Conservation (phyloP, 768 basidiomycete genomes). For the Stropharia rugosoannulata region DNA sequence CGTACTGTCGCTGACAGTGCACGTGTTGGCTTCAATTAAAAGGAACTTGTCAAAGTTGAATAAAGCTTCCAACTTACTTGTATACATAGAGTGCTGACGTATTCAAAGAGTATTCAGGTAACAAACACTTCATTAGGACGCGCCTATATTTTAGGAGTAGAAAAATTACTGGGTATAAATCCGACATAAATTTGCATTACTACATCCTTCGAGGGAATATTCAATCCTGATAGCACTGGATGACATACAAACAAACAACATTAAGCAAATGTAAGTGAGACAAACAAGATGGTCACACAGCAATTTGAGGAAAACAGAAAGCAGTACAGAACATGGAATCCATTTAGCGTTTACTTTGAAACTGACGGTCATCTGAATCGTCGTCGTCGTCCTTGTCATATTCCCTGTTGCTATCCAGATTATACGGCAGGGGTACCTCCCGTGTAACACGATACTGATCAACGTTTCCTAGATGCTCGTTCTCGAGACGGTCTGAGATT, state of each 20-base stretch:
- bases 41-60: no score
- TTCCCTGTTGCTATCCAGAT: constrained; percentile 46
- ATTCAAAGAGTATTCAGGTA: no score
- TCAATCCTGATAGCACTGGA: no score
- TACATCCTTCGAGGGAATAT: no score
- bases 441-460: constrained; percentile 89
- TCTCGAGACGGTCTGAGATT: constrained; percentile 36
- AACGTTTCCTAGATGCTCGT: constrained; percentile 91
- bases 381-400: constrained; percentile 46
- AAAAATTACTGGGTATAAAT: no score
- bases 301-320: neutral
- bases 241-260: no score
- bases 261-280: neutral
- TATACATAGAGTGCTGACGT: no score
- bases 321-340: neutral
- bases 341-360: neutral
- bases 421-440: constrained; percentile 84
- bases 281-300: neutral
- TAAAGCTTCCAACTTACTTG: neutral
- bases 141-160: no score
- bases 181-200: no score
- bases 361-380: constrained; percentile 14
- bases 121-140: no score
- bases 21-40: no score
- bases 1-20: neutral